Evolutionary conservation across 345 rosid genomes (phyloP).

Genomic region (Dimocarpus longan): DNA sequence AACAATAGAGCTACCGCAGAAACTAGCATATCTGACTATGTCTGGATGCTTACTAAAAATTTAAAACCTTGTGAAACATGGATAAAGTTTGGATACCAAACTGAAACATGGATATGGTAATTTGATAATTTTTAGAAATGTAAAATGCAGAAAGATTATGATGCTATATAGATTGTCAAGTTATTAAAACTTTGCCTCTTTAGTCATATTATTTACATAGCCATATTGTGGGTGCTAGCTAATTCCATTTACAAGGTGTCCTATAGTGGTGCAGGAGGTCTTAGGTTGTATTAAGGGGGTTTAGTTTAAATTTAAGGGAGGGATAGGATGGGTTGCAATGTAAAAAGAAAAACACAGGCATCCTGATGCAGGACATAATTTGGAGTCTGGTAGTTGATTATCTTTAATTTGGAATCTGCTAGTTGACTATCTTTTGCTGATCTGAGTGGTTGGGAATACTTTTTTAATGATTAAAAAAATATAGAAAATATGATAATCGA

Average conservation of each 20-base stretch:
- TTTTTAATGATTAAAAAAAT: too few species aligned
- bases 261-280: background rate
- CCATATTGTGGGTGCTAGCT: background rate
- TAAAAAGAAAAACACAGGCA: background rate
- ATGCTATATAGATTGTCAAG: background rate
- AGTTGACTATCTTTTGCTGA: background rate
- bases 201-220: background rate
- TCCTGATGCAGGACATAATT: background rate
- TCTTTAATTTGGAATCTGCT: background rate
- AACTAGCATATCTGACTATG: background rate
- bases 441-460: background rate
- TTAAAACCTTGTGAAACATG: background rate
- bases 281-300: background rate
- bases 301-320: background rate
- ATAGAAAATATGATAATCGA: background rate
- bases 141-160: background rate
- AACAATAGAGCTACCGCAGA: background rate
- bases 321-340: background rate
- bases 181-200: background rate
- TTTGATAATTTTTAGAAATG: background rate
- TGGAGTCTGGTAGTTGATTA: background rate
- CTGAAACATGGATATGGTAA: conserved; percentile 1
- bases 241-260: background rate
- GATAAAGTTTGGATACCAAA: background rate
- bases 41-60: background rate